Conservation (phyloP, 306 rosid species). For the Echinosophora koreensis region DNA sequence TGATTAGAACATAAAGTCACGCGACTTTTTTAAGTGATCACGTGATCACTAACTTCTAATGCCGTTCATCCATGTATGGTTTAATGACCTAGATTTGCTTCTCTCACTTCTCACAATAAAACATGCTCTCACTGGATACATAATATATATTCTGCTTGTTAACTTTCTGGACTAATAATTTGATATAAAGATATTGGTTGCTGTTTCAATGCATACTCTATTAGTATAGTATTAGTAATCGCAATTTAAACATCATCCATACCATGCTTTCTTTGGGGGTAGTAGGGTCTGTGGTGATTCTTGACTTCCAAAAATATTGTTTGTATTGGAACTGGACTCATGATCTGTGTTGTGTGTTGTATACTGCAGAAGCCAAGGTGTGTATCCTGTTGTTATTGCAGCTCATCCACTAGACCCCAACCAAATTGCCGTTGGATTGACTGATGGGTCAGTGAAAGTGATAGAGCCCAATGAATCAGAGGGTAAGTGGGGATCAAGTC, state of each 20-base stretch:
- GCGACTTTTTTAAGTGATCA: no score
- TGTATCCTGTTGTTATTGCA: constrained; percentile 69
- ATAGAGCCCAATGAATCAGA: constrained; percentile 73
- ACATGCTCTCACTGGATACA: no score
- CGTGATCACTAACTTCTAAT: no score
- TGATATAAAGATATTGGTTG: background rate
- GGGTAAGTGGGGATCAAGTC: constrained; percentile 70
- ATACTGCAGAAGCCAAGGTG: constrained; percentile 61
- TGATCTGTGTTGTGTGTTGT: background rate
- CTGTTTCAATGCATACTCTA: background rate
- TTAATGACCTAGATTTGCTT: no score
- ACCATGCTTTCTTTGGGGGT: background rate
- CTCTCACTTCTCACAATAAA: no score
- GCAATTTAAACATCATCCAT: background rate
- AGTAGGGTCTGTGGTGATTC: background rate
- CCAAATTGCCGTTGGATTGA: constrained; percentile 76
- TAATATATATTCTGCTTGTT: background rate
- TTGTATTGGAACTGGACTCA: background rate
- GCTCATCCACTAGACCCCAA: constrained; percentile 70
- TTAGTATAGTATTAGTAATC: background rate
- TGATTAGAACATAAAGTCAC: no score
- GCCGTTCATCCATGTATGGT: no score
- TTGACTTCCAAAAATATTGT: background rate
- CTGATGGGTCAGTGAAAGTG: constrained; percentile 77
- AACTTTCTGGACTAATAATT: constrained; percentile 1